Percentiles rank a stretch among this genome's conserved stretches.
phyloP scores from a whole-genome alignment of 352 stramenopile genomes.

The Globisporangium rhizosaccharum region DNA sequence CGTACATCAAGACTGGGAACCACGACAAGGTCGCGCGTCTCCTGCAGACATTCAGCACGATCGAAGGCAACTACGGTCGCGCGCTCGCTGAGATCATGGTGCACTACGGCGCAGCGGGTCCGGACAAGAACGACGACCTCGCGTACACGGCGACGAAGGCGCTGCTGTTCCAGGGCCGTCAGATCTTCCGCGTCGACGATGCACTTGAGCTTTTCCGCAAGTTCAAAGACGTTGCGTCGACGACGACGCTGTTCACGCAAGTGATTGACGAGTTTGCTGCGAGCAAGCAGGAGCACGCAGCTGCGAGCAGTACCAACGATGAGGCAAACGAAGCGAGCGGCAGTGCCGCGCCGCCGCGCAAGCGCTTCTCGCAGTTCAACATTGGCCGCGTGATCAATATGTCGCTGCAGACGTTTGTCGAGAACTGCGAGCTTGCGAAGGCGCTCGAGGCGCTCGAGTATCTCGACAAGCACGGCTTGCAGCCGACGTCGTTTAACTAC shows the following conservation, averaged over 20 bases:
- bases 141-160: constrained; percentile 47
- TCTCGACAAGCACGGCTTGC: constrained; percentile 26
- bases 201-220: constrained; percentile 40
- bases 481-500: constrained; percentile 33
- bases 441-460: constrained; percentile 30
- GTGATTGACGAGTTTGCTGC: constrained; percentile 32
- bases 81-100: constrained; percentile 41
- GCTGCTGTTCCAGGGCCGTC: constrained; percentile 41
- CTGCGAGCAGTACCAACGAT: constrained; percentile 1
- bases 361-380: constrained; percentile 35
- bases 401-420: constrained; percentile 36
- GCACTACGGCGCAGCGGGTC: constrained; percentile 36
- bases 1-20: constrained; percentile 44
- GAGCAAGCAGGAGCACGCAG: constrained; percentile 17
- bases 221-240: constrained; percentile 36
- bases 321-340: neutral
- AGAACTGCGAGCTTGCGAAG: constrained; percentile 34
- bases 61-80: constrained; percentile 35
- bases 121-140: constrained; percentile 31
- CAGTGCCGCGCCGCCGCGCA: neutral
- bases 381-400: constrained; percentile 42
- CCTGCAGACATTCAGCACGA: constrained; percentile 42
- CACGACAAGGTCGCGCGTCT: constrained; percentile 50
- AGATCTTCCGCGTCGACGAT: constrained; percentile 43
- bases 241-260: constrained; percentile 35